Percentiles rank a stretch among this genome's conserved stretches.
These are phyloP conservation scores for Agaricus blazei DNA, from an alignment of 768 basidiomycete genomes.

Conservation along the genomic window DNA sequence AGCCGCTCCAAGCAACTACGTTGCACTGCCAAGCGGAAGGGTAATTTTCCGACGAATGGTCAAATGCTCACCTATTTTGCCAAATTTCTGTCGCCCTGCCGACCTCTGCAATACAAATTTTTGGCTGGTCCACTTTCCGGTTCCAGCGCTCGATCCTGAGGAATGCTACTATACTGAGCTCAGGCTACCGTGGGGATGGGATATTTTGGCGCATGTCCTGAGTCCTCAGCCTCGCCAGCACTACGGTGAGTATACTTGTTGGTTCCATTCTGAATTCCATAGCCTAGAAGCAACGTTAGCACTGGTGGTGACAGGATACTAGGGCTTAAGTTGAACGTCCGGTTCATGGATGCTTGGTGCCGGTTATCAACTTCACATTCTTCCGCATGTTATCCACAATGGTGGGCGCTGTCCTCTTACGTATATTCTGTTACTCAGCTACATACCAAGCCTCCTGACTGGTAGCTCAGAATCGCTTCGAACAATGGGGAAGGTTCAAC, in stretches of 20 bases:
- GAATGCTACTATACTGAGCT: too few species aligned
- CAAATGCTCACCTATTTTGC: conserved; percentile 16
- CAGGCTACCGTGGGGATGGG: too few species aligned
- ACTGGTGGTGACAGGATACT: conserved; percentile 49
- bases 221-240: too few species aligned
- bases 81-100: neutral
- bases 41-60: conserved; percentile 28
- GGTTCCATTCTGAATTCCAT: neutral
- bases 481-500: too few species aligned
- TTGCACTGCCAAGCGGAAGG: conserved; percentile 16
- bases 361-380: conserved; percentile 46
- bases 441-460: too few species aligned
- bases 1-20: conserved; percentile 26
- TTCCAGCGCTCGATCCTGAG: too few species aligned
- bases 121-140: too few species aligned
- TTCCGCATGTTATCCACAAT: conserved; percentile 71
- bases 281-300: conserved; percentile 71
- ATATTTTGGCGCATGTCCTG: too few species aligned
- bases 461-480: too few species aligned
- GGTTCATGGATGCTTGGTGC: conserved; percentile 40
- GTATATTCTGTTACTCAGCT: neutral
- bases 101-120: neutral
- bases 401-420: conserved; percentile 29
- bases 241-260: too few species aligned
- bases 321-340: conserved; percentile 4